These are phyloP conservation scores for Mucor sp. DNA, from an alignment of 371 early-diverging fungal genomes.

Conservation along the genomic window DNA sequence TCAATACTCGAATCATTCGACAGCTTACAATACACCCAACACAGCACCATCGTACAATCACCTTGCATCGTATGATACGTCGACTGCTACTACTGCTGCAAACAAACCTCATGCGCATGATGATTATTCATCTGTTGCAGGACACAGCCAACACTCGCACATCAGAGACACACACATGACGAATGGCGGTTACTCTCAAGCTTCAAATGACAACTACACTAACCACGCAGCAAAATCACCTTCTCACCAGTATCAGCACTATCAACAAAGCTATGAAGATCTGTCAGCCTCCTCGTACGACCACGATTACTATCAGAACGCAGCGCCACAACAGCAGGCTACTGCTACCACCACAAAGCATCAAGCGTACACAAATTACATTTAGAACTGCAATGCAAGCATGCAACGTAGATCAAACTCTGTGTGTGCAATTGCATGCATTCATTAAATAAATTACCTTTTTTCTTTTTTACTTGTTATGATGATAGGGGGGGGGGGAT, in stretches of 20 bases:
- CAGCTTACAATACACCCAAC: not conserved
- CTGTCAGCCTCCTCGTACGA: not conserved
- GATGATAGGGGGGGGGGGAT: not conserved
- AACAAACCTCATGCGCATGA: not conserved
- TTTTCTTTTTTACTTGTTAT: too few species aligned
- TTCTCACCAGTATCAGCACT: not conserved
- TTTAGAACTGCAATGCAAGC: not conserved
- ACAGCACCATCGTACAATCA: not conserved
- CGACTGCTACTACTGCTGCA: not conserved
- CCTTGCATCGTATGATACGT: not conserved
- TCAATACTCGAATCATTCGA: not conserved
- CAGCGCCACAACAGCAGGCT: too few species aligned
- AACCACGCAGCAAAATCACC: not conserved
- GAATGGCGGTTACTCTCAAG: not conserved
- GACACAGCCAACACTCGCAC: not conserved
- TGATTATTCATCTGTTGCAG: not conserved
- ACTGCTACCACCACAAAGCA: not conserved
- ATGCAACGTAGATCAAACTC: not conserved
- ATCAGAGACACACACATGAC: not conserved
- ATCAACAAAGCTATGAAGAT: not conserved
- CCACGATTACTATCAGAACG: not conserved
- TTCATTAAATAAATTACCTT: not conserved
- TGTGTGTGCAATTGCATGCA: constrained; percentile 3
- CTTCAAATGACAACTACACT: not conserved
- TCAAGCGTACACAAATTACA: not conserved